Evolutionary conservation across 1,284 basidiomycete species (phyloP).

Genomic region (Trametes pubescens): DNA sequence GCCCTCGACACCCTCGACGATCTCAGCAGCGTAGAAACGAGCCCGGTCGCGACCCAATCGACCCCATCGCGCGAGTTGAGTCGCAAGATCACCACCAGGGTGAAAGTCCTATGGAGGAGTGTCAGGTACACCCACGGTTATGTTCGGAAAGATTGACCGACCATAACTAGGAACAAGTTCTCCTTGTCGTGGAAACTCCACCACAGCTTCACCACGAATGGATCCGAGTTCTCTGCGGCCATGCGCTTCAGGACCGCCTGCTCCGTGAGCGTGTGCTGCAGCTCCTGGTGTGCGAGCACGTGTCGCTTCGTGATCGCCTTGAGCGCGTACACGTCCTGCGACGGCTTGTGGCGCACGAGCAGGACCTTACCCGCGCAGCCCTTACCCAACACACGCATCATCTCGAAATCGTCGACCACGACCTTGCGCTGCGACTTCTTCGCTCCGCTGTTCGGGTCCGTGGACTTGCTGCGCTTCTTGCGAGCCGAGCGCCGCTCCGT

Average conservation of each 20-base stretch:
- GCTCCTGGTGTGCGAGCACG: constrained; percentile 93
- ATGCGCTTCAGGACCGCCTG: constrained; percentile 93
- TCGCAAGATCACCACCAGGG: constrained; percentile 95
- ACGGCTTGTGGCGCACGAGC: constrained; percentile 81
- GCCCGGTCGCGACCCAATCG: constrained; percentile 91
- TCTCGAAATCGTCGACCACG: constrained; percentile 91
- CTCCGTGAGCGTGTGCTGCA: constrained; percentile 95
- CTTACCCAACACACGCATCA: constrained; percentile 95
- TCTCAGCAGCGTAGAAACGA: constrained; percentile 95
- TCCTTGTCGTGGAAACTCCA: constrained; percentile 97
- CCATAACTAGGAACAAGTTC: constrained; percentile 92
- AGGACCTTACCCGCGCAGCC: constrained; percentile 96
- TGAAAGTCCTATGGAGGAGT: constrained; percentile 80
- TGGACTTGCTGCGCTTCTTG: constrained; percentile 67
- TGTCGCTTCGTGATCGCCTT: constrained; percentile 98
- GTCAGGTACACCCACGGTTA: constrained; percentile 20
- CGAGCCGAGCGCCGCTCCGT: constrained; percentile 48
- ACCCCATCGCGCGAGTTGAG: constrained; percentile 95
- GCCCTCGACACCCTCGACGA: constrained; percentile 93
- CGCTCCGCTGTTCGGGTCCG: constrained; percentile 54
- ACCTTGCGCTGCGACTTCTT: constrained; percentile 73
- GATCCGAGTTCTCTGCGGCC: constrained; percentile 82
- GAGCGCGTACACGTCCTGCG: constrained; percentile 83
- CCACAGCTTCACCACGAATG: constrained; percentile 94
- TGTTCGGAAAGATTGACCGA: constrained; percentile 40